These are phyloP conservation scores for Rhinocladiella similis DNA, from an alignment of 2,329 filamentous ascomycete genomes.

Conservation along the genomic window DNA sequence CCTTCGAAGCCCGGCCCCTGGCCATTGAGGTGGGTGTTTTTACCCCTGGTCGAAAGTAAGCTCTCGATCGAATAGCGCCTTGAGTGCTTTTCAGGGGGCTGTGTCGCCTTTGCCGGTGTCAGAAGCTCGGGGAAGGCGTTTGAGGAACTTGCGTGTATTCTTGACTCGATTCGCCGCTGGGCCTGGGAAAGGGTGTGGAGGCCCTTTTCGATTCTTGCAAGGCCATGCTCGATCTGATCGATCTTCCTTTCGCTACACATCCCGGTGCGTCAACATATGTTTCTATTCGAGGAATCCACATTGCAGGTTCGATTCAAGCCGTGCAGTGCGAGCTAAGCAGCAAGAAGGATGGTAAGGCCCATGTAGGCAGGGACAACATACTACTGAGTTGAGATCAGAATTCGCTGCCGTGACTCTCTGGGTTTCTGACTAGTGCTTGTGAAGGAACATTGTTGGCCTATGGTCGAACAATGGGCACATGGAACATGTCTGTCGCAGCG, in stretches of 20 bases:
- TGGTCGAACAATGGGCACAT: slow-evolving; percentile 1
- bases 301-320: too few species aligned
- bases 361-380: neutral
- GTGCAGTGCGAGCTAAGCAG: too few species aligned
- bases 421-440: neutral
- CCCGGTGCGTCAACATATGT: neutral
- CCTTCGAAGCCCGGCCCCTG: neutral
- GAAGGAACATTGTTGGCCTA: neutral
- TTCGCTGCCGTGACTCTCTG: neutral
- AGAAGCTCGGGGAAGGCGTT: too few species aligned
- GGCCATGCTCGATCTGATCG: too few species aligned
- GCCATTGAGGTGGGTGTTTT: neutral
- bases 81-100: neutral
- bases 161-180: too few species aligned
- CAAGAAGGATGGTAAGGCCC: too few species aligned
- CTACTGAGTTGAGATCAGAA: slow-evolving; percentile 2
- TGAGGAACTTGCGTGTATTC: too few species aligned
- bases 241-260: too few species aligned
- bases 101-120: too few species aligned
- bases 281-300: neutral
- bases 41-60: neutral
- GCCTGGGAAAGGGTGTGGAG: too few species aligned
- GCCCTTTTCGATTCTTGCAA: too few species aligned
- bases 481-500: neutral
- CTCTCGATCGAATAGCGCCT: neutral